phyloP scores from a whole-genome alignment of 352 stramenopile genomes.

The Phytophthora multivora region DNA sequence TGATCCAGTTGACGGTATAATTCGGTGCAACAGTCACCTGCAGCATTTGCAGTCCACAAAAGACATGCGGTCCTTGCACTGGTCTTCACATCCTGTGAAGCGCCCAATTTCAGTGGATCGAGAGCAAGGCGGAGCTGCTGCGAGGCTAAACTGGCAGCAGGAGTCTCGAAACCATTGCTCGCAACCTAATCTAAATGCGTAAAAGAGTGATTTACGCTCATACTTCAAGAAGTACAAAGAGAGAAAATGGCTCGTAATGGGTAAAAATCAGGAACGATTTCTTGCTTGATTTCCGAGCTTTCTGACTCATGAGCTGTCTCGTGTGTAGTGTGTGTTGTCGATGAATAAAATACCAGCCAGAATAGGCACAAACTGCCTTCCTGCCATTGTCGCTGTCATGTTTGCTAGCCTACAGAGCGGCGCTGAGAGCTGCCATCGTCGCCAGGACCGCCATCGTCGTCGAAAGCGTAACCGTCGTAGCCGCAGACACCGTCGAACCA shows the following conservation, averaged over 20 bases:
- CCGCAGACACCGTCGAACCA: slow-evolving; percentile 9
- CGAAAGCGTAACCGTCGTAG: slow-evolving; percentile 11
- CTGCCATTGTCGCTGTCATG: slow-evolving; percentile 6
- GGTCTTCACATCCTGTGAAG: not conserved
- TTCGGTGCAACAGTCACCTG: not conserved
- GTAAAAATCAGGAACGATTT: not conserved
- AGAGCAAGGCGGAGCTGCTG: not conserved
- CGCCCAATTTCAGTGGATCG: not conserved
- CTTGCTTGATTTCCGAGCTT: slow-evolving; percentile 3
- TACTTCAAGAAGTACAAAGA: too few species aligned
- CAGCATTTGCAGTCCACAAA: not conserved
- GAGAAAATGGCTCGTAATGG: too few species aligned
- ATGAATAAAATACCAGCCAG: slow-evolving; percentile 38
- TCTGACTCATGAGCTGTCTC: slow-evolving; percentile 1
- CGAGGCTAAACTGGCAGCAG: not conserved
- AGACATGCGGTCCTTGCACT: too few species aligned
- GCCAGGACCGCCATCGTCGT: slow-evolving; percentile 7
- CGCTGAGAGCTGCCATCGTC: slow-evolving; percentile 7
- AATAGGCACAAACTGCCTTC: not conserved
- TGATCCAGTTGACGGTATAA: slow-evolving; percentile 1
- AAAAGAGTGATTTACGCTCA: too few species aligned
- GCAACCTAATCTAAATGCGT: not conserved
- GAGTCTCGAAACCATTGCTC: too few species aligned
- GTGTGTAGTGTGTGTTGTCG: slow-evolving; percentile 13
- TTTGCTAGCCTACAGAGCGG: slow-evolving; percentile 25